Evolutionary conservation across 2,329 filamentous ascomycete species (phyloP), one percentile per base, ranked within the genome.

Genomic region (Diaporthe sp.): DNA sequence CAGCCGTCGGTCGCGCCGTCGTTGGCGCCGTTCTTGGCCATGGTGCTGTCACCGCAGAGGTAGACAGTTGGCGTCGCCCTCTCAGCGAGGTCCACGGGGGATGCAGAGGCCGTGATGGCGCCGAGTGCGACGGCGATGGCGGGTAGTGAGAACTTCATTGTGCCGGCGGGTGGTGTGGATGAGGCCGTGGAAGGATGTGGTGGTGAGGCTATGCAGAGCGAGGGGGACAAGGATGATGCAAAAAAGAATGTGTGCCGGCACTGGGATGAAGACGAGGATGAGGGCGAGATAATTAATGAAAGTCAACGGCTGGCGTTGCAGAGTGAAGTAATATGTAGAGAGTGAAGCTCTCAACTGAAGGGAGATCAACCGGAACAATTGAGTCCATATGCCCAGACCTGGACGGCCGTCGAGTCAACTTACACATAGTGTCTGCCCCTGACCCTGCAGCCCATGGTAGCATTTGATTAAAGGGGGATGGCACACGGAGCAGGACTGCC

Each of bases 41-140:
- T 91, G 8, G 89, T 90, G 10, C 87, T 89, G 79, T 91, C 89
- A 49, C 89, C 89, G 13, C 87, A 87, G 17, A 90, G 81, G 75
- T 88, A 89, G 39, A 90, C 81, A 0, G 85, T 89, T 13, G 82
- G 81, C 42, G 80, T 77, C 9, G 80, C 79, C 37, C 79, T 77
- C 39, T 77, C 77, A 4, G 74, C 78, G 28, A 81, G 37, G 7
- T 76, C 75, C 4, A 77, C 69, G 37, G 72, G 74, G 9, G 76
- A 75, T 2, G 79, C 77, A 19, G 74, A 73, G n/a, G 77, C 79
- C 5, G 46, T 61, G 59, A 76, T 46, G 42, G 71, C 74, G 74
- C 74, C 46, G 51, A 76, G 19, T 7, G 59, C 61, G 42, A 71
- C 44, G 69, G 68, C 31, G 13, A 73, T 28, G 46, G 39, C 67